A percentile compares a stretch with the other conserved stretches of the same genome.
phyloP scores from a whole-genome alignment of 225 moss, liverwort and hornwort genomes.

The Physcomitrium patens region DNA sequence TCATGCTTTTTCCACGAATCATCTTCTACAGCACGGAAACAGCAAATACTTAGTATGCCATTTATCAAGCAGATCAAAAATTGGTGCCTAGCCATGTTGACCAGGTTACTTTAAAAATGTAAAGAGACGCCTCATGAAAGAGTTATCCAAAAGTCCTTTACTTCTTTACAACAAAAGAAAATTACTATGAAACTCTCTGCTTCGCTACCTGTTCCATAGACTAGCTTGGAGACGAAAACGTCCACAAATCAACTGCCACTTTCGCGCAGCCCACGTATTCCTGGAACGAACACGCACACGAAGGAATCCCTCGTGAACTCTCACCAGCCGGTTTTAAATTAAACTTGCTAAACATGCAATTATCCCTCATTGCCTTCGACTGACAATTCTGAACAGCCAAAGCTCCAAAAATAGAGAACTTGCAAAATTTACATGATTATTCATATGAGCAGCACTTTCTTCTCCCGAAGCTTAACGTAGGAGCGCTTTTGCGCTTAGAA shows the following conservation, averaged over 20 bases:
- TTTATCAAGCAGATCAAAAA: no score
- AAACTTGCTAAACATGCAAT: not conserved
- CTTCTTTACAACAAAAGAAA: conserved; percentile 6
- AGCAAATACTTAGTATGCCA: no score
- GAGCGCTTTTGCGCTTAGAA: conserved; percentile 90
- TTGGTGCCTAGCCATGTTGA: not conserved
- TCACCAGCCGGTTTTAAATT: not conserved
- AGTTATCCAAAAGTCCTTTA: not conserved
- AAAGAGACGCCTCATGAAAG: conserved; percentile 15
- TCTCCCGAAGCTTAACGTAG: conserved; percentile 76
- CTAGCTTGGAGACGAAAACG: not conserved
- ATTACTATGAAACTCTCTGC: not conserved
- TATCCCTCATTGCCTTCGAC: not conserved
- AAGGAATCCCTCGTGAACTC: conserved; percentile 11
- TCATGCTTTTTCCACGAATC: no score
- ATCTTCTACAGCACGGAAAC: no score
- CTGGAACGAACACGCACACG: conserved; percentile 45
- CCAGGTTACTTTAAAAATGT: not conserved
- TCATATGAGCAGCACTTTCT: conserved; percentile 70
- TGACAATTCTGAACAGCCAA: not conserved
- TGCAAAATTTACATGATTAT: no score
- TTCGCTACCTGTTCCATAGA: not conserved
- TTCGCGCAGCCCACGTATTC: conserved; percentile 79
- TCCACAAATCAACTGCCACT: conserved; percentile 59
- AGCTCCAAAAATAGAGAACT: not conserved